Evolutionary conservation across 1,284 basidiomycete genomes (phyloP), one percentile per base, ranked within the genome.

Genomic region (Naganishia albida): DNA sequence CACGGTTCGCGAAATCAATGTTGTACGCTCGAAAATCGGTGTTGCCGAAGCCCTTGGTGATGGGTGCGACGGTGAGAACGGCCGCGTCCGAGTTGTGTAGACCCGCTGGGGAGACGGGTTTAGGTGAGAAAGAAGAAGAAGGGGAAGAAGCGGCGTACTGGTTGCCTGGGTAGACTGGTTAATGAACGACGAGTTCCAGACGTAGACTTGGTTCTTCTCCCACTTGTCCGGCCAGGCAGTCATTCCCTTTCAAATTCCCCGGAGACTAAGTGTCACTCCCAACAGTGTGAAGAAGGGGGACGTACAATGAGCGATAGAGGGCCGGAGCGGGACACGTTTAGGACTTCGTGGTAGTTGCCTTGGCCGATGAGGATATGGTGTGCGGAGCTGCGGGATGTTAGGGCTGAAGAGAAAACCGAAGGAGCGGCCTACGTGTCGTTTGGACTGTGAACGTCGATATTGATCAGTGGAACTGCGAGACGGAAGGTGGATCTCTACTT

Each of bases 1-100:
- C 86, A 65, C 84, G 80, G 70, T 88, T 88, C 68, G 86, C 80
- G 67, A 87, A 85, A 71, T 87, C 81, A 68, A 88, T 84, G 69
- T 87, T 87, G 70, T 88, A 87, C 15, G 81, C 84, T 69, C 80
- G 86, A 76, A 88, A 87, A 70, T 88, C 82, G 12, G 72, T 70
- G 64, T 80, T 85, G 0, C 86, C 86, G 68, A 85, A 85, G 1
- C 64, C 51, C 16, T 52, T 25, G 20, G 62, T 67, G 34, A 64
- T n/a, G 13, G 63, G 68, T 43, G 71, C 64, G 16, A 72, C 65
- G 25, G 69, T 71, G 2, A 72, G 65, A 1, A 71, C 69, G 1
- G 66, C 68, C 2, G 69, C 69, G 48, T 72, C 71, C 23, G 71
- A 69, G 50, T 72, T 72, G 59, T 72, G 70, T 30, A 70, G 69